Percentiles rank a stretch among this genome's conserved stretches.
Conservation (phyloP, 352 stramenopile species). For the Elongisporangium prolatum region DNA sequence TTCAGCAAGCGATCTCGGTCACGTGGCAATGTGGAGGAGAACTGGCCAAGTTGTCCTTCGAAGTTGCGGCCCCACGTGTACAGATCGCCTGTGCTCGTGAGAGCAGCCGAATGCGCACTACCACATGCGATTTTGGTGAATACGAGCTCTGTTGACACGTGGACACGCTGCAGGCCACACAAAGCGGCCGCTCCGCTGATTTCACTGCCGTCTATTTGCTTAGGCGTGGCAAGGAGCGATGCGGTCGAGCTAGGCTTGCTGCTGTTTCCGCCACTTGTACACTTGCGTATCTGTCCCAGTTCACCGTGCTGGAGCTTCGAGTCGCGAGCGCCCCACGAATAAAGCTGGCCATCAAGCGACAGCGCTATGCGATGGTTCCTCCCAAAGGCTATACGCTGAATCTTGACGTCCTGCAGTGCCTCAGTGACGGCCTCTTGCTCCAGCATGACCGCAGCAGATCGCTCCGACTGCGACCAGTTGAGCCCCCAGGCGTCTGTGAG, state of each 20-base stretch:
- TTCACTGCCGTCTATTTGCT: constrained; percentile 1
- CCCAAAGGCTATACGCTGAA: constrained; percentile 51
- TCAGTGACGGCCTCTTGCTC: constrained; percentile 30
- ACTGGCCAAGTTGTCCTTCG: constrained; percentile 82
- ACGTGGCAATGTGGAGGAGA: constrained; percentile 23
- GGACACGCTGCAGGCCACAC: constrained; percentile 25
- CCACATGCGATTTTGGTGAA: constrained; percentile 71
- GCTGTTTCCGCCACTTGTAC: constrained; percentile 3
- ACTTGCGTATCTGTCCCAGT: constrained; percentile 23
- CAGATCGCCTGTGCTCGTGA: constrained; percentile 77
- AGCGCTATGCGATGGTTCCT: constrained; percentile 50
- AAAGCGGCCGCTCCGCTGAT: constrained; percentile 6
- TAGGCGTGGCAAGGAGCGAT: background rate
- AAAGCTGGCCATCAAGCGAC: constrained; percentile 57
- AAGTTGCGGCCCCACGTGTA: constrained; percentile 89
- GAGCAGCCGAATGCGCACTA: constrained; percentile 53
- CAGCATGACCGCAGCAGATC: constrained; percentile 8
- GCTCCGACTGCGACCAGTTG: constrained; percentile 23
- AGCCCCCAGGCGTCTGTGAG: constrained; percentile 54
- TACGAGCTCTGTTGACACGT: constrained; percentile 36
- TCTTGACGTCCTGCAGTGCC: constrained; percentile 36
- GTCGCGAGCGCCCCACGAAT: constrained; percentile 47
- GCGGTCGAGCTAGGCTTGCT: constrained; percentile 9
- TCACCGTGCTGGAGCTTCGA: constrained; percentile 25
- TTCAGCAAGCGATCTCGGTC: constrained; percentile 30